A percentile compares a stretch with the other conserved stretches of the same genome.
These are phyloP conservation scores for Macrophomina phaseolina DNA, from an alignment of 2,329 filamentous ascomycete species.

Conservation along the genomic window DNA sequence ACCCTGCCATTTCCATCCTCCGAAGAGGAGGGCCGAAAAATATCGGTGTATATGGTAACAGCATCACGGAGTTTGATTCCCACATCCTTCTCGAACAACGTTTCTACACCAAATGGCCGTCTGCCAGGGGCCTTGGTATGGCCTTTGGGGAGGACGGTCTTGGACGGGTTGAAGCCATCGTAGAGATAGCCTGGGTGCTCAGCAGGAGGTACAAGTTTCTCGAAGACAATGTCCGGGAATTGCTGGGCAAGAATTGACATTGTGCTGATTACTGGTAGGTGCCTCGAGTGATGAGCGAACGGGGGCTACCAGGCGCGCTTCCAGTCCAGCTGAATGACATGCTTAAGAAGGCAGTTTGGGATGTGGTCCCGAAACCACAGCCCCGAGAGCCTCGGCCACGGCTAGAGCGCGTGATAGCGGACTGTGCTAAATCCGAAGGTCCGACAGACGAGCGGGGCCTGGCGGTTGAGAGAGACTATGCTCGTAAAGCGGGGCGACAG, in stretches of 20 bases:
- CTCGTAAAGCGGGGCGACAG: too few species aligned
- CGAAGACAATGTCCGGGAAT: slow-evolving; percentile 18
- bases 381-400: too few species aligned
- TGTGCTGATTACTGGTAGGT: background rate
- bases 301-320: too few species aligned
- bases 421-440: background rate
- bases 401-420: background rate
- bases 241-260: background rate
- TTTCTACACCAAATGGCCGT: slow-evolving; percentile 45
- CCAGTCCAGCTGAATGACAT: too few species aligned
- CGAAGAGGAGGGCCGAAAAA: slow-evolving; percentile 49
- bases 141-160: slow-evolving; percentile 1
- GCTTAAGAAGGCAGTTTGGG: too few species aligned
- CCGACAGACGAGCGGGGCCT: background rate
- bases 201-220: background rate
- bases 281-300: too few species aligned
- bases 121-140: background rate
- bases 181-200: slow-evolving; percentile 10
- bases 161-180: slow-evolving; percentile 24
- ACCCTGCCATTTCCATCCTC: slow-evolving; percentile 37
- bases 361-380: slow-evolving; percentile 18
- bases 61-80: slow-evolving; percentile 52
- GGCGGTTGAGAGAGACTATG: too few species aligned
- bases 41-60: slow-evolving; percentile 49
- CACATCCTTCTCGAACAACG: slow-evolving; percentile 53